Percentiles rank a stretch among this genome's conserved stretches.
phyloP scores from a whole-genome alignment of 306 rosid genomes.

The Adenanthera pavonina region DNA sequence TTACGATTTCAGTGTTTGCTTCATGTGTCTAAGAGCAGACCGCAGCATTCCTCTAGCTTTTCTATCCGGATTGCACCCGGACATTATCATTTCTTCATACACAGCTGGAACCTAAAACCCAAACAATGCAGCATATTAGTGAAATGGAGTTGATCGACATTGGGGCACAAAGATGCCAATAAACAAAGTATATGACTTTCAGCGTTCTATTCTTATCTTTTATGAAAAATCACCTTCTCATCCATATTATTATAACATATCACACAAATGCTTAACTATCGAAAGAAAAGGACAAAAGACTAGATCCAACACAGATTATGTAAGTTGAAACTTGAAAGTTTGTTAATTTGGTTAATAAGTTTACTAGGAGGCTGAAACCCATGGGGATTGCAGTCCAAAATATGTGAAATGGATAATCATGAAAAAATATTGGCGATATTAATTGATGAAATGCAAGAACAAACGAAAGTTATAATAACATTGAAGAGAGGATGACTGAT shows the following conservation, averaged over 20 bases:
- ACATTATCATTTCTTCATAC: slow-evolving; percentile 88
- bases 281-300: slow-evolving; percentile 8
- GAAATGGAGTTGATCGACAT: slow-evolving; percentile 28
- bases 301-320: neutral
- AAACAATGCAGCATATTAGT: slow-evolving; percentile 34
- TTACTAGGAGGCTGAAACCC: slow-evolving; percentile 4
- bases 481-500: neutral
- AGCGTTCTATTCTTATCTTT: slow-evolving; percentile 20
- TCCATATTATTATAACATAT: slow-evolving; percentile 15
- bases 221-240: slow-evolving; percentile 15
- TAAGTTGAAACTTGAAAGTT: neutral
- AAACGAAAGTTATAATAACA: neutral
- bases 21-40: slow-evolving; percentile 91
- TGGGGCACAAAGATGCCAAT: slow-evolving; percentile 19
- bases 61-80: slow-evolving; percentile 87
- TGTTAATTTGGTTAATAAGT: slow-evolving; percentile 10
- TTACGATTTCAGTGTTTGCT: slow-evolving; percentile 62
- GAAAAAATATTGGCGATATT: neutral
- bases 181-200: neutral
- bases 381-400: neutral
- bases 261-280: neutral
- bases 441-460: slow-evolving; percentile 1
- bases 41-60: slow-evolving; percentile 95
- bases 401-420: neutral
- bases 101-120: slow-evolving; percentile 88